Conservation (phyloP, 176 grass and related monocot genomes). For the Canna indica region DNA sequence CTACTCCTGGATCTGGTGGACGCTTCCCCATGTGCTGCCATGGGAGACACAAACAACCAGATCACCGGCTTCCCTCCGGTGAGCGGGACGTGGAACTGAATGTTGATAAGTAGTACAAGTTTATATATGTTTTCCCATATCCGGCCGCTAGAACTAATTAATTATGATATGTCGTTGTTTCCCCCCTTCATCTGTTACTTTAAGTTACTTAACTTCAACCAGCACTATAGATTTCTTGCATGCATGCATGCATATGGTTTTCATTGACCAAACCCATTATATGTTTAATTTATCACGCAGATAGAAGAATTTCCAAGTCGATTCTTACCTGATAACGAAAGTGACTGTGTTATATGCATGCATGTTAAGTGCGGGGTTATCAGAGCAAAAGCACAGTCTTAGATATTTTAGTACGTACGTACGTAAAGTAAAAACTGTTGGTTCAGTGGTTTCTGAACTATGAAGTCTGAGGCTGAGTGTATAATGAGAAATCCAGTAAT, state of each 20-base stretch:
- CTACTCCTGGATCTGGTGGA: conserved; percentile 21
- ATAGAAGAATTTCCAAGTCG: background rate
- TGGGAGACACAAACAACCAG: background rate
- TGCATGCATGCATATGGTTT: background rate
- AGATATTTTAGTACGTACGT: background rate
- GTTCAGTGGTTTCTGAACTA: background rate
- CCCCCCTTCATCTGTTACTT: too few species aligned
- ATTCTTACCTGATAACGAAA: background rate
- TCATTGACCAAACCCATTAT: background rate
- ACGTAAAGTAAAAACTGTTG: background rate
- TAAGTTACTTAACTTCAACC: background rate
- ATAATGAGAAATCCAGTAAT: too few species aligned
- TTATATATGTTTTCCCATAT: background rate
- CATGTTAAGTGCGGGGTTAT: background rate
- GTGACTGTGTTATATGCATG: background rate
- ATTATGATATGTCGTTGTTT: background rate
- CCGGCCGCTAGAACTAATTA: background rate
- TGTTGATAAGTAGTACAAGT: background rate
- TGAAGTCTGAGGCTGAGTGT: background rate
- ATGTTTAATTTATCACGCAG: background rate
- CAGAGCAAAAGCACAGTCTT: background rate
- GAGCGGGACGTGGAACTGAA: conserved; percentile 1
- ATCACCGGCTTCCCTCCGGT: background rate
- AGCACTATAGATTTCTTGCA: background rate
- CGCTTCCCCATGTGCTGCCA: background rate